Base-by-base conservation (phyloP, 1,284 basidiomycete species). In the Rugosomyces carneus region DNA sequence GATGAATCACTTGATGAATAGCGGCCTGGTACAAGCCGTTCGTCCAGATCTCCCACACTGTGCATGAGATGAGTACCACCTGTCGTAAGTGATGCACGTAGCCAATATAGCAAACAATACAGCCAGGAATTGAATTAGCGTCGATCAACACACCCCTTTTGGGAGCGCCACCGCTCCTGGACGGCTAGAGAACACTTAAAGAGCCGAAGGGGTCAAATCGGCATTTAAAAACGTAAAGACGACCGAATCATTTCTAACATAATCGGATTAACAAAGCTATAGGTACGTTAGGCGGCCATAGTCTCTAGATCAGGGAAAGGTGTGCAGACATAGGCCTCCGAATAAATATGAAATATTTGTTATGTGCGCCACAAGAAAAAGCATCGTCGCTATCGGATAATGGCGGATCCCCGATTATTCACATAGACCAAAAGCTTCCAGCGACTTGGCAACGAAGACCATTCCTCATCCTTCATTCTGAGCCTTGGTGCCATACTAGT, bases 1-100 rank as follows among this genome's bases (percentile, higher is more conserved):
- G 67, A 55, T 92, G 89, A 3, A 92, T 68, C 7, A 92, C 89
- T 6, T 87, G 74, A 60, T 92, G 89, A 16, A 92, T 66, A 1
- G 89, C 91, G 44, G 72, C 72, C 6, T 65, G 65, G 60, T 92
- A 92, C 45, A 92, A 60, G 0, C 88, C 88, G 53, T 84, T 81
- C 9, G 83, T 83, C 89, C 89, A 92, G 32, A 83, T 74, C 70
- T 91, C 86, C 84, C 86, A 89, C 84, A 88, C 83, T 85, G 52
- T 1, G 44, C 43, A n/a, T n/a, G n/a, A n/a, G n/a, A n/a, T n/a
- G n/a, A n/a, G n/a, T n/a, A n/a, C n/a, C n/a, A n/a, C n/a, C n/a
- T n/a, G n/a, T n/a, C n/a, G n/a, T n/a, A n/a, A n/a, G n/a, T n/a
- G n/a, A n/a, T n/a, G 10, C 9, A 40, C 36, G 13, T 18, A 87